A percentile compares a stretch with the other conserved stretches of the same genome.
These are phyloP conservation scores for Debaryomyces sp. DNA, from an alignment of 1,139 yeast genomes.

Conservation along the genomic window DNA sequence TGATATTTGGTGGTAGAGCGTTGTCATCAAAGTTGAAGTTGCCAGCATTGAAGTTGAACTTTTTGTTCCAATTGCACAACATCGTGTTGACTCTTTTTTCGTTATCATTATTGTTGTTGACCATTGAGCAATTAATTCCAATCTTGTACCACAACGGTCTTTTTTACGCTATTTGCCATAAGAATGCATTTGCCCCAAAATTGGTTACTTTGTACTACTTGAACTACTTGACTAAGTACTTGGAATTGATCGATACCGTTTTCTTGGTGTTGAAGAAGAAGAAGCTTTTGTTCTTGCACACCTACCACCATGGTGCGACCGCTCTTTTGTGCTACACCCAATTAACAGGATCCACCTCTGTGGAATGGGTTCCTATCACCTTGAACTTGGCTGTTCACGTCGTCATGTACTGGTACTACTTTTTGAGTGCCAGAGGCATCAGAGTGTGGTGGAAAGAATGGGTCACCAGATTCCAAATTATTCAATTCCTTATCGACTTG, in stretches of 20 bases:
- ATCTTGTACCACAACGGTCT: constrained; percentile 77
- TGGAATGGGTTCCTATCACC: constrained; percentile 92
- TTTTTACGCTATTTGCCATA: constrained; percentile 81
- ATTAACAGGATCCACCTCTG: constrained; percentile 85
- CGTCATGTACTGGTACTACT: constrained; percentile 98
- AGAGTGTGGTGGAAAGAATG: constrained; percentile 99
- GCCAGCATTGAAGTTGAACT: constrained; percentile 71
- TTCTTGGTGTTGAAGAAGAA: constrained; percentile 91
- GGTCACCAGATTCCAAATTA: constrained; percentile 96
- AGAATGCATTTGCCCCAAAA: constrained; percentile 81
- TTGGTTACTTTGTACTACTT: constrained; percentile 82
- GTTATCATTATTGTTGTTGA: constrained; percentile 62
- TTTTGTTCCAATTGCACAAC: constrained; percentile 70
- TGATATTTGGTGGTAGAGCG: constrained; percentile 78
- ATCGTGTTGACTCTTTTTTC: constrained; percentile 72
- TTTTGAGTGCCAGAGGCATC: constrained; percentile 89
- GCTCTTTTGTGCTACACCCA: constrained; percentile 95
- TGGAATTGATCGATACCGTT: constrained; percentile 89
- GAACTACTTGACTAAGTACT: constrained; percentile 74
- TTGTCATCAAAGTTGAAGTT: constrained; percentile 50
- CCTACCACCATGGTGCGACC: constrained; percentile 98
- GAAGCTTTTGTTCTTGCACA: constrained; percentile 87
- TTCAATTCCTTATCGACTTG: constrained; percentile 89
- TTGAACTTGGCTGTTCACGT: constrained; percentile 93
- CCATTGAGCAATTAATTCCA: constrained; percentile 85